Evolutionary conservation across 805 yeast genomes (phyloP).

Genomic region (Torulaspora delbrueckii): DNA sequence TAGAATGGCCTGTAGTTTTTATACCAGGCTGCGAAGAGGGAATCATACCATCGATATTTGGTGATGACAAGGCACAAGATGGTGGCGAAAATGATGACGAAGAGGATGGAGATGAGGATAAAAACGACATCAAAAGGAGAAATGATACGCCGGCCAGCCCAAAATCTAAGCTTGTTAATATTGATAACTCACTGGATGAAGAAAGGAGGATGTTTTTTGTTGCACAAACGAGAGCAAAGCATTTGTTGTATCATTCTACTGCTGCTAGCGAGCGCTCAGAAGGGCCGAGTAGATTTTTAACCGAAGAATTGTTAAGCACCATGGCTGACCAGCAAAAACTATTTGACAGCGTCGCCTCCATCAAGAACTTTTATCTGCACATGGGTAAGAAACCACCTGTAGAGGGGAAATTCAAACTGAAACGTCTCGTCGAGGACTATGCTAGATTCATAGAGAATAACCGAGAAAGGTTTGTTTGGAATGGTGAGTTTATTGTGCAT

Average conservation of each 20-base stretch:
- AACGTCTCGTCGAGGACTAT: conserved; percentile 28
- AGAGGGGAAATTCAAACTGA: conserved; percentile 19
- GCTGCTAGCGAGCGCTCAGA: conserved; percentile 19
- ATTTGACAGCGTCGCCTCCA: conserved; percentile 19
- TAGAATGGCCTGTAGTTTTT: conserved; percentile 93
- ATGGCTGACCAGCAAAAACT: conserved; percentile 28
- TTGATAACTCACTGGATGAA: conserved; percentile 47
- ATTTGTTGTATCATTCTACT: conserved; percentile 43
- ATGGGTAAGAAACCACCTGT: conserved; percentile 13
- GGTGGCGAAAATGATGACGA: conserved; percentile 26
- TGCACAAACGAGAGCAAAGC: conserved; percentile 79
- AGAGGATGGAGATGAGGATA: conserved; percentile 15
- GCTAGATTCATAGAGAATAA: conserved; percentile 24
- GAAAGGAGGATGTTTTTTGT: conserved; percentile 85
- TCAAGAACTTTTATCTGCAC: conserved; percentile 22
- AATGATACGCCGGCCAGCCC: conserved; percentile 5
- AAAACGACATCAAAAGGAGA: conserved; percentile 8
- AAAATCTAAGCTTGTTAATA: conserved; percentile 1
- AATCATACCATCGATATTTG: conserved; percentile 55
- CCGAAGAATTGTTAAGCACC: conserved; percentile 25
- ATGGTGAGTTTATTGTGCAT: conserved; percentile 21
- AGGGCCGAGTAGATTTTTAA: conserved; percentile 33
- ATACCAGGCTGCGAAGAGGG: conserved; percentile 69
- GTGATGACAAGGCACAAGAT: conserved; percentile 32
- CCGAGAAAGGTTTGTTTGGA: conserved; percentile 32